A percentile compares a stretch with the other conserved stretches of the same genome.
Conservation (phyloP, 1,284 basidiomycete genomes). For the Fereydounia khargensis region DNA sequence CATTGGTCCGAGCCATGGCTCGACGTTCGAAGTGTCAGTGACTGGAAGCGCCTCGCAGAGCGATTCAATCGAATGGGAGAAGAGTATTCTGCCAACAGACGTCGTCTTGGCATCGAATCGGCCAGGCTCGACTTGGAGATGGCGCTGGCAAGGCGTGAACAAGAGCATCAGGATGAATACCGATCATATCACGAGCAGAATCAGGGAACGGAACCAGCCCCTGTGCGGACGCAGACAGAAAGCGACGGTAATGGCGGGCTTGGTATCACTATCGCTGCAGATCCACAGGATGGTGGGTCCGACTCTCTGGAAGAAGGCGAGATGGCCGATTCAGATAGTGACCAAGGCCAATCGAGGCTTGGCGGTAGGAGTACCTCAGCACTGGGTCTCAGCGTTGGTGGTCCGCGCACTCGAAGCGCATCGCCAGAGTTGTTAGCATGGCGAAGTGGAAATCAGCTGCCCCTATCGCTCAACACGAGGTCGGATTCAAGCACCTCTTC, state of each 20-base stretch:
- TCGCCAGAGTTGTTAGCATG: conserved; percentile 20
- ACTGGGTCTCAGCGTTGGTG: not conserved
- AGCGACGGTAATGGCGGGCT: too few relatives aligned
- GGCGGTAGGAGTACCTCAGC: not conserved
- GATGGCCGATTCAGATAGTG: conserved; percentile 7
- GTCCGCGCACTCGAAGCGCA: conserved; percentile 12
- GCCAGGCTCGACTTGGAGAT: conserved; percentile 16
- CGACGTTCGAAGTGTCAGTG: conserved; percentile 18
- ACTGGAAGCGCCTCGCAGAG: conserved; percentile 29
- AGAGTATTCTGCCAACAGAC: conserved; percentile 12
- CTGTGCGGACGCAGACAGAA: not conserved
- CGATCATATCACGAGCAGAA: not conserved
- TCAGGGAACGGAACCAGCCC: not conserved
- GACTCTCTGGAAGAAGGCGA: conserved; percentile 34
- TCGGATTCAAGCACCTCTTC: not conserved
- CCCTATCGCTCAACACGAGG: too few relatives aligned
- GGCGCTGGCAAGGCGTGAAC: conserved; percentile 10
- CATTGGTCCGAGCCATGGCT: conserved; percentile 37
- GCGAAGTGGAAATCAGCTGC: conserved; percentile 1
- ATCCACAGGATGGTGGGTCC: not conserved
- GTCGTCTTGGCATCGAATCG: conserved; percentile 15
- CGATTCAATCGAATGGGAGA: conserved; percentile 25
- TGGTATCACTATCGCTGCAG: not conserved
- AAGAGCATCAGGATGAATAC: not conserved
- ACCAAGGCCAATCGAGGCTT: not conserved